Evolutionary conservation across 208 protist genomes (phyloP), one percentile per base, ranked within the genome.

Genomic region (Naegleria gruberi): DNA sequence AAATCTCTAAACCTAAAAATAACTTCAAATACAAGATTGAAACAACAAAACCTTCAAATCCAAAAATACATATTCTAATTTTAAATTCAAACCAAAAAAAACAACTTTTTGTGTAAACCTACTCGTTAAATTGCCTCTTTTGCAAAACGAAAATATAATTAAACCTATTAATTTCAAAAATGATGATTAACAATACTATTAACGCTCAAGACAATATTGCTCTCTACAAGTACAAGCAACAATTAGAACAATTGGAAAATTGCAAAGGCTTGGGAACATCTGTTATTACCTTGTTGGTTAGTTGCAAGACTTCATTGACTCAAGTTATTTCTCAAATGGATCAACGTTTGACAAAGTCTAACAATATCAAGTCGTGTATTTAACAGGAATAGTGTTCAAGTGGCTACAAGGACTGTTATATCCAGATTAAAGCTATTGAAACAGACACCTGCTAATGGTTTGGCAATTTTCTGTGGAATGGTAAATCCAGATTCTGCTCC

Each of bases 391-490:
- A 26, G 37, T 6, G 82, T 87, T 7, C 5, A 87, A 87, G 55
- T 91, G 65, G 96, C 96, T 34, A 98, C 98, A 90, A 97, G 95
- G 4, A 95, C 96, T 0, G 94, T 95, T 73, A 95, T 98, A 44
- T 94, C 94, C 40, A 93, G 97, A 15, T 93, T 99, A 57, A 98
- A 98, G 93, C 95, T 97, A 77, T 97, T 97, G 90, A 97, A 94
- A 89, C 91, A 94, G 15, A 94, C 98, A 37, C 98, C 98, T 73
- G 26, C 91, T 30, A 99, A 99, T 91, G 99, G 99, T 10, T 95
- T 99, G 82, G 95, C 99, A 43, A 93, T 99, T 10, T 99, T 99
- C 95, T 99, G 98, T 91, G 99, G 99, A 34, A 15, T 87, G 43
- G 82, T 87, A 3, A 40, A 46, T 19, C 30, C 30, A 7, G 12